A percentile compares a stretch with the other conserved stretches of the same genome.
Conservation (phyloP, 768 basidiomycete genomes). For the Kondoa subrosea region DNA sequence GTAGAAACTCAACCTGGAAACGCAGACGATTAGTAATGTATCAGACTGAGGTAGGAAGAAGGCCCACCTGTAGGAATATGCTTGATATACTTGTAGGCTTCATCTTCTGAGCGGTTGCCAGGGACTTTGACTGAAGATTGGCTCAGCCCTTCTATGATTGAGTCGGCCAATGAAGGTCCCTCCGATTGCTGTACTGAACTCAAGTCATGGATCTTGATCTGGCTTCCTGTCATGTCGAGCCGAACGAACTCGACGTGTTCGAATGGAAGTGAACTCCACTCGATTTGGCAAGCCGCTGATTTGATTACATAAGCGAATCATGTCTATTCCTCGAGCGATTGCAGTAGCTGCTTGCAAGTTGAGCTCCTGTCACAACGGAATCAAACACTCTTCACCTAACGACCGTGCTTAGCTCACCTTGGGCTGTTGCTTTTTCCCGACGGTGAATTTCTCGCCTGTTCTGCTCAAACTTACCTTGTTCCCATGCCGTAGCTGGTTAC, state of each 20-base stretch:
- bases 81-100: conserved; percentile 13
- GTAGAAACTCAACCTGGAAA: background rate
- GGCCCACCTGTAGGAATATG: conserved; percentile 20
- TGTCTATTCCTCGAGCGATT: no score
- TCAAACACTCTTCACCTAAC: no score
- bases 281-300: no score
- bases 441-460: no score
- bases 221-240: background rate
- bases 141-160: conserved; percentile 18
- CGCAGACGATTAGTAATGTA: background rate
- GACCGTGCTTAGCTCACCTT: no score
- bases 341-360: no score
- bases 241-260: background rate
- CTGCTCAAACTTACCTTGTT: no score
- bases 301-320: no score
- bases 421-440: no score
- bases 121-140: conserved; percentile 9
- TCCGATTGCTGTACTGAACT: background rate
- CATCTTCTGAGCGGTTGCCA: conserved; percentile 12
- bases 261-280: background rate
- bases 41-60: background rate
- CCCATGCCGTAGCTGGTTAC: no score
- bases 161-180: conserved; percentile 8
- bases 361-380: no score
- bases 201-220: background rate